These are phyloP conservation scores for Stephania cephalantha DNA, from an alignment of 164 flowering plant genomes.

Conservation along the genomic window DNA sequence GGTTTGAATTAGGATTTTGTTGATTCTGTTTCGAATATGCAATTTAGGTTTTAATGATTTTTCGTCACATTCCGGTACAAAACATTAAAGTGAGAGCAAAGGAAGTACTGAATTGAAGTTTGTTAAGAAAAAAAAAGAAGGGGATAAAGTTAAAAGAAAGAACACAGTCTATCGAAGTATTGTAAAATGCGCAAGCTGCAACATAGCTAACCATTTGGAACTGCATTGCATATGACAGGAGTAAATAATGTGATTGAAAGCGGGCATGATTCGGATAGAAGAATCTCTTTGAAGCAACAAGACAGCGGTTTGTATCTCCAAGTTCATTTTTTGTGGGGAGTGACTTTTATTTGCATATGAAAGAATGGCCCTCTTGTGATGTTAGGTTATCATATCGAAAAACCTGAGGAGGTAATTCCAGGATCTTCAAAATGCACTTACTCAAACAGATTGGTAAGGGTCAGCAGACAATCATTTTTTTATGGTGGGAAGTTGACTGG, in stretches of 20 bases:
- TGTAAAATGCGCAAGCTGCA: no score
- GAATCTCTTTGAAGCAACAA: slow-evolving; percentile 1
- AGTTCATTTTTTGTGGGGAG: neutral
- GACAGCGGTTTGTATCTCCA: slow-evolving; percentile 15
- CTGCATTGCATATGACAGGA: slow-evolving; percentile 4
- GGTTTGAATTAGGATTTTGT: no score
- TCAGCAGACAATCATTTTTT: slow-evolving; percentile 21
- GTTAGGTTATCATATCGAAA: slow-evolving; percentile 32
- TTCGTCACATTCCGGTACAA: no score
- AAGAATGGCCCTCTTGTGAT: neutral
- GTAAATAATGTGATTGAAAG: slow-evolving; percentile 12
- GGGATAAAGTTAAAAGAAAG: no score
- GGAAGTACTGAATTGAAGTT: no score
- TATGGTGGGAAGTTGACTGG: slow-evolving; percentile 14
- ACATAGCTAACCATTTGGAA: neutral
- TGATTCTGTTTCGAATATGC: no score
- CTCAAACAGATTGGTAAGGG: slow-evolving; percentile 15
- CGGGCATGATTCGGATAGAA: slow-evolving; percentile 8
- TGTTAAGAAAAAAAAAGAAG: no score
- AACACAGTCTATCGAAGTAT: no score
- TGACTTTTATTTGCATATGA: neutral
- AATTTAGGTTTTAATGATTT: no score
- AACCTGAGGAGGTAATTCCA: slow-evolving; percentile 37
- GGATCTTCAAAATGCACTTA: slow-evolving; percentile 26
- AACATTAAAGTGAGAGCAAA: no score